These are phyloP conservation scores for Phalaenopsis hybrid DNA, from an alignment of 116 monocot genomes.

Conservation along the genomic window DNA sequence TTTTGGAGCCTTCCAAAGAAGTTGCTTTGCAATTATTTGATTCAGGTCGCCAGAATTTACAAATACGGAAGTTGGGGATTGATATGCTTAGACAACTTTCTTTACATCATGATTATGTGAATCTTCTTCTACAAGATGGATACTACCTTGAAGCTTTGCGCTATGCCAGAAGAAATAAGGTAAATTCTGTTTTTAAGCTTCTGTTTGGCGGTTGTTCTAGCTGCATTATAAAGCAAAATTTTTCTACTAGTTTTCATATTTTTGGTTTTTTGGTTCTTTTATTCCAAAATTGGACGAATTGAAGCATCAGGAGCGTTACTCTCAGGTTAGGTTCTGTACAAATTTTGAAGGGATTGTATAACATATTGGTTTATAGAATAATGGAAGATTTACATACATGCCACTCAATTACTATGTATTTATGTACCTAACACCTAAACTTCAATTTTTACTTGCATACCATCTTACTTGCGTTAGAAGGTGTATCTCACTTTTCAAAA, in stretches of 20 bases:
- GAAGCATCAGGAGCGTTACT: neutral
- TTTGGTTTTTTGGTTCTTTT: neutral
- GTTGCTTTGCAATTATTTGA: constrained; percentile 72
- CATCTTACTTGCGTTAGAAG: too few species aligned
- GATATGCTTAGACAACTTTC: constrained; percentile 82
- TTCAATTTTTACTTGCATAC: too few species aligned
- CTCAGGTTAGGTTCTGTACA: neutral
- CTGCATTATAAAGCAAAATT: neutral
- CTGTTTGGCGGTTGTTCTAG: neutral
- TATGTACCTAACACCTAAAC: too few species aligned
- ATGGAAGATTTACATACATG: too few species aligned
- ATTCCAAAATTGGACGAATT: neutral
- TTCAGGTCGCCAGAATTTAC: constrained; percentile 40
- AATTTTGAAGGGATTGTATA: too few species aligned
- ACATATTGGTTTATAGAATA: too few species aligned
- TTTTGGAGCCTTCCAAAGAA: constrained; percentile 87
- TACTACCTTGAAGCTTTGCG: constrained; percentile 82
- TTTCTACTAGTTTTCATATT: neutral
- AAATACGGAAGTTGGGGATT: constrained; percentile 65
- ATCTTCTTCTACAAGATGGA: constrained; percentile 60
- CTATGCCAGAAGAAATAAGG: constrained; percentile 88
- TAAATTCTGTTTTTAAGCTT: constrained; percentile 6
- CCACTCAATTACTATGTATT: too few species aligned
- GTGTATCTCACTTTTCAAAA: too few species aligned
- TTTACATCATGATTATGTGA: constrained; percentile 87